Percentiles rank a stretch among this genome's conserved stretches.
phyloP scores from a whole-genome alignment of 768 basidiomycete genomes.

The Suillus ampliporus region DNA sequence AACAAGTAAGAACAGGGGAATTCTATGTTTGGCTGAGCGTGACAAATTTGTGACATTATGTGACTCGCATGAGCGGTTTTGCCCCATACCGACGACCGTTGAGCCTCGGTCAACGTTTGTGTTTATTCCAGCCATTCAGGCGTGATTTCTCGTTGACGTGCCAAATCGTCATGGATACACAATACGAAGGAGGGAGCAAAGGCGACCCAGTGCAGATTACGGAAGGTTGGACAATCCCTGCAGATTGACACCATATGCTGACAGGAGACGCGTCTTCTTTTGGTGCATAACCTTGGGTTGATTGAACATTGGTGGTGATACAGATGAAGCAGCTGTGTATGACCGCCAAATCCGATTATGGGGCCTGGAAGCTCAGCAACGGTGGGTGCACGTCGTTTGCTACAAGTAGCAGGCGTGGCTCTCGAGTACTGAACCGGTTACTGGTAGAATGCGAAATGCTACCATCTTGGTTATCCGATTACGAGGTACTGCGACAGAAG shows the following conservation, averaged over 20 bases:
- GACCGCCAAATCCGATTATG: constrained; percentile 97
- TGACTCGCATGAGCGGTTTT: background rate
- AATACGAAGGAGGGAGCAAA: constrained; percentile 37
- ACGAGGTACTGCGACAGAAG: constrained; percentile 87
- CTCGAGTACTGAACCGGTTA: constrained; percentile 12
- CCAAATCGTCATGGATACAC: constrained; percentile 23
- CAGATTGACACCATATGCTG: constrained; percentile 3
- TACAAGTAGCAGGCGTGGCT: background rate
- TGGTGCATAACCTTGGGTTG: constrained; percentile 1
- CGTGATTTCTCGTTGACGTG: background rate
- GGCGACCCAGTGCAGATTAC: constrained; percentile 58
- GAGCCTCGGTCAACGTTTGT: background rate
- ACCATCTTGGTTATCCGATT: constrained; percentile 84
- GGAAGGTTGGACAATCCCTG: constrained; percentile 56
- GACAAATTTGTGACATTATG: background rate
- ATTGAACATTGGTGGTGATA: background rate
- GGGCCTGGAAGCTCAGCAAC: constrained; percentile 98
- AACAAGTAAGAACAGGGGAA: background rate
- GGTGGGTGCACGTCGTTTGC: constrained; percentile 50
- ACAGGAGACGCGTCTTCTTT: constrained; percentile 13
- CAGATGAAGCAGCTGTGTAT: constrained; percentile 83
- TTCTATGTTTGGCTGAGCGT: background rate
- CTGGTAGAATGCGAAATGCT: constrained; percentile 87
- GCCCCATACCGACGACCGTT: background rate
- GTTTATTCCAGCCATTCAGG: background rate